Conservation (phyloP, 345 rosid genomes). For the Eutrema heterophyllum region DNA sequence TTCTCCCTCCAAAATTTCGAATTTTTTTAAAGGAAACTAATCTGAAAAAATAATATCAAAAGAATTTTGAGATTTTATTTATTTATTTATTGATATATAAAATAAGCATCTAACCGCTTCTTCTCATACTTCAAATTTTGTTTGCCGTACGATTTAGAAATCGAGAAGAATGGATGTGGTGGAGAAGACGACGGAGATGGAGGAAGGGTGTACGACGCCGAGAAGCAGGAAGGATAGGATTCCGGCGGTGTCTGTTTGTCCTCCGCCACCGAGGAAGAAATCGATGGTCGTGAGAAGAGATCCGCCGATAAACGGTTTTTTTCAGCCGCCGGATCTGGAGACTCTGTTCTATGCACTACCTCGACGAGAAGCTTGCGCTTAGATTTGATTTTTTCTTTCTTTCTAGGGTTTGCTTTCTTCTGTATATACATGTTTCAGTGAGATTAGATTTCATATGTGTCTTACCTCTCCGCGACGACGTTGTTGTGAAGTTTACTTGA, state of each 20-base stretch:
- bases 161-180: constrained; percentile 26
- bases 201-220: constrained; percentile 63
- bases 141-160: not conserved
- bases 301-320: constrained; percentile 60
- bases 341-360: constrained; percentile 37
- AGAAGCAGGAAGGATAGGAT: constrained; percentile 42
- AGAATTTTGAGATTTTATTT: not conserved
- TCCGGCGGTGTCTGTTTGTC: constrained; percentile 43
- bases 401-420: not conserved
- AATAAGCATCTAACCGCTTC: constrained; percentile 24
- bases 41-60: not conserved
- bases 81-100: constrained; percentile 1
- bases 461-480: not conserved
- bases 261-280: constrained; percentile 71
- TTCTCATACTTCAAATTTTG: constrained; percentile 12
- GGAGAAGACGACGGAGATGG: constrained; percentile 24
- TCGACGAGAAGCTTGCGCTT: constrained; percentile 42
- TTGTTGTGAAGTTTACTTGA: too few relatives aligned
- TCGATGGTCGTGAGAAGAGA: constrained; percentile 33
- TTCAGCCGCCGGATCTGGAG: constrained; percentile 73
- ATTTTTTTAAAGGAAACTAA: not conserved
- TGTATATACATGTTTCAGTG: constrained; percentile 23
- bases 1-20: constrained; percentile 26
- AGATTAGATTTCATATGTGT: not conserved
- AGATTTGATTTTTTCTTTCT: not conserved